Conservation (phyloP, 2,329 filamentous ascomycete genomes). For the Raffaelea ambrosiae region DNA sequence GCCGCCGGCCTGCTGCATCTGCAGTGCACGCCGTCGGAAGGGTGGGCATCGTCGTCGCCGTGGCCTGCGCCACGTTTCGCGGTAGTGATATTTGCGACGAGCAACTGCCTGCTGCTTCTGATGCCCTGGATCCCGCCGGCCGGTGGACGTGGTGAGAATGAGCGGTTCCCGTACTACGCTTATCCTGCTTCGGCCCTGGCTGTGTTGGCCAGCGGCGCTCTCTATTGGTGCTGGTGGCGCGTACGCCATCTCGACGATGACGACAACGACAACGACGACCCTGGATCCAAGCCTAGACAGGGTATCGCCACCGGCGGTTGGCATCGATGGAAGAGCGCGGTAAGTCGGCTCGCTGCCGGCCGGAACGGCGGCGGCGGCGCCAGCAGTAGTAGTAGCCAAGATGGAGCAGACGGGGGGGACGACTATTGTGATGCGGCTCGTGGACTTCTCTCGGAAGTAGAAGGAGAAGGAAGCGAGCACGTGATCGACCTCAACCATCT, state of each 20-base stretch:
- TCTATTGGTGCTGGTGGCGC: slow-evolving; percentile 28
- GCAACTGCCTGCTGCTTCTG: slow-evolving; percentile 24
- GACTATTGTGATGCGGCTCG: no score
- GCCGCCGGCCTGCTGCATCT: slow-evolving; percentile 24
- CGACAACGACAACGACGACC: not conserved
- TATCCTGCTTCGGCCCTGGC: slow-evolving; percentile 26
- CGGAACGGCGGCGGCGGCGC: no score
- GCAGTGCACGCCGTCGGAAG: slow-evolving; percentile 18
- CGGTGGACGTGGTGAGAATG: slow-evolving; percentile 14
- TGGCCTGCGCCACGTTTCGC: slow-evolving; percentile 21
- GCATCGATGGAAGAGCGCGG: no score
- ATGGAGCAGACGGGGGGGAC: no score
- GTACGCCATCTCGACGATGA: slow-evolving; percentile 4
- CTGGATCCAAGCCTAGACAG: no score
- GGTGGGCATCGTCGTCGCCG: slow-evolving; percentile 20
- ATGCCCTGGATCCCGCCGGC: slow-evolving; percentile 27
- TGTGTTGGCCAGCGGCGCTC: slow-evolving; percentile 22
- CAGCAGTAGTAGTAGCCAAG: no score
- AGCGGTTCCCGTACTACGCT: slow-evolving; percentile 25
- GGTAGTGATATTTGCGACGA: slow-evolving; percentile 20
- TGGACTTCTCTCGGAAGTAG: no score
- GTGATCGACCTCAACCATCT: no score
- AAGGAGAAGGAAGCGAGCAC: no score
- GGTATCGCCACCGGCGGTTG: no score
- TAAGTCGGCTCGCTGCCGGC: no score